Percentiles rank a stretch among this genome's conserved stretches.
These are phyloP conservation scores for Coemansia sp. DNA, from an alignment of 192 early-diverging fungal genomes.

Conservation along the genomic window DNA sequence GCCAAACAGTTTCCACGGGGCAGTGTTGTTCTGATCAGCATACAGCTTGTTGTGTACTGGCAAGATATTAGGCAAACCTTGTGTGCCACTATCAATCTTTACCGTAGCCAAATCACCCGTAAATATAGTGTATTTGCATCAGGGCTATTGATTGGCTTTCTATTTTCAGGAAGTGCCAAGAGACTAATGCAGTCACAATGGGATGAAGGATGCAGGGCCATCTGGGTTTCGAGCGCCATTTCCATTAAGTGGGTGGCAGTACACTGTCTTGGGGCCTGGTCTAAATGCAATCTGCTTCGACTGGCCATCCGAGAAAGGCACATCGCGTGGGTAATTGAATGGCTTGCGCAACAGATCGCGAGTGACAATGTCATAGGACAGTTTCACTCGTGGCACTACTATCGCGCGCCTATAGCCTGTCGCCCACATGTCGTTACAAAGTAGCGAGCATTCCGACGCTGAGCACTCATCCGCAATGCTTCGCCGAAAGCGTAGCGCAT, in stretches of 20 bases:
- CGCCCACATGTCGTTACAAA: conserved; percentile 53
- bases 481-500: conserved; percentile 23
- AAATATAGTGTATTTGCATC: too few relatives aligned
- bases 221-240: conserved; percentile 19
- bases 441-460: conserved; percentile 55
- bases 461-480: conserved; percentile 39
- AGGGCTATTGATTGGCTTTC: too few relatives aligned
- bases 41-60: too few relatives aligned
- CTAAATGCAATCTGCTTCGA: conserved; percentile 15
- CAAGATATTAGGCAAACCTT: too few relatives aligned
- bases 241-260: conserved; percentile 44
- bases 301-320: conserved; percentile 12
- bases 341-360: conserved; percentile 34
- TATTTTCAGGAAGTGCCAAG: neutral
- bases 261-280: conserved; percentile 34
- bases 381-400: conserved; percentile 51
- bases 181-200: neutral
- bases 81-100: too few relatives aligned
- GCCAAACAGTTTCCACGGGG: too few relatives aligned
- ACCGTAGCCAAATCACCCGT: too few relatives aligned
- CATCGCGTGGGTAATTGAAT: conserved; percentile 22
- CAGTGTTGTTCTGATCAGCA: too few relatives aligned
- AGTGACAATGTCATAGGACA: conserved; percentile 41
- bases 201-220: conserved; percentile 25
- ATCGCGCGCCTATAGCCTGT: conserved; percentile 31